Evolutionary conservation across 306 rosid genomes (phyloP), one percentile per base, ranked within the genome.

Genomic region (Mimosa bimucronata): DNA sequence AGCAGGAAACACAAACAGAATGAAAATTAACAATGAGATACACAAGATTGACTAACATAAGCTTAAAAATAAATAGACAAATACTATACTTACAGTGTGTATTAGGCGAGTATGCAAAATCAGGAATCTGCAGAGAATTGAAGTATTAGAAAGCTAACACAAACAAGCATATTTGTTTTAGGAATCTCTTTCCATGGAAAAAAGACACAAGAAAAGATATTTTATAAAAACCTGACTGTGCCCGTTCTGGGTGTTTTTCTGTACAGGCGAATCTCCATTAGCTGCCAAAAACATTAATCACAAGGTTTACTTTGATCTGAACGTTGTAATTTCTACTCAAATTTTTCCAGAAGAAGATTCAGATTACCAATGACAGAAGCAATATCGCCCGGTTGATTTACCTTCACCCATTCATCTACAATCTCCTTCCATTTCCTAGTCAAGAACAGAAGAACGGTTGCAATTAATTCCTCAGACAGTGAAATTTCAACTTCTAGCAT

Each of bases 91-190:
- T 86, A 95, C 99, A 93, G 84, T 91, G 98, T 75, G 92, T 97
- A 90, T 96, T 96, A 45, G 98, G 99, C 73, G 99, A 96, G 92
- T 89, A 89, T 1, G 91, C 99, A 87, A 93, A 96, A 89, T 96
- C 99, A 77, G 97, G 99, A 90, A 96, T 94, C 99, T 96, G 77
- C 79, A 71, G 79, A 23, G 73, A 81, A 81, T 38, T 44, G 66
- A 77, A 88, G 74, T 58, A 83, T 85, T 55, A 85, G 74, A 80
- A 85, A 87, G 60, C 82, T 62, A 44, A 73, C 46, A 26, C 79
- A 67, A 52, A 53, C 75, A 29, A 45, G 64, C 62, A 55, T 21
- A 55, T 16, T 71, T 23, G 66, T 23, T 71, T 31, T 73, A 18
- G 15, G 78, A 25, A 81, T 79, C 85, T 80, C 69, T 73, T n/a